These are phyloP conservation scores for Neophaeococcomyces aloes DNA, from an alignment of 2,329 filamentous ascomycete genomes.

Conservation along the genomic window DNA sequence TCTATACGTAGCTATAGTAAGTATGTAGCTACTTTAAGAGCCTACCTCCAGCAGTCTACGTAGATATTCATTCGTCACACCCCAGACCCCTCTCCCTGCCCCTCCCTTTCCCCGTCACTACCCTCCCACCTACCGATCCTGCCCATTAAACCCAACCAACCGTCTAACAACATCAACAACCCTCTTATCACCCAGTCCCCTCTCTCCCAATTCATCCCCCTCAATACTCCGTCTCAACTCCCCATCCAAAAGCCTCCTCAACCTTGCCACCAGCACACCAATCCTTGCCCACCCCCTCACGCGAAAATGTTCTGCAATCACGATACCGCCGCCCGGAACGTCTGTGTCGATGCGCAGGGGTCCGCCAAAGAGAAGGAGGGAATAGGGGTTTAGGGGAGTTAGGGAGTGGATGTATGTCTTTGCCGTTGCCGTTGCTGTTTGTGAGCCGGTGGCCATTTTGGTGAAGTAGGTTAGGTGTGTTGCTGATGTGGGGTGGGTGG, in stretches of 20 bases:
- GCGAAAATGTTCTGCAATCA: conserved; percentile 84
- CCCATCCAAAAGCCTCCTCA: conserved; percentile 78
- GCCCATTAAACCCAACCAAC: conserved; percentile 79
- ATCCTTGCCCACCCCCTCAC: conserved; percentile 90
- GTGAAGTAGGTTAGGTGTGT: conserved; percentile 82
- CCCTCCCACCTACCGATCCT: conserved; percentile 56
- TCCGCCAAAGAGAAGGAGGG: conserved; percentile 78
- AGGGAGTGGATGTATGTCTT: conserved; percentile 88
- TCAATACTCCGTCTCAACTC: conserved; percentile 69
- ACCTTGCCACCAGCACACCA: conserved; percentile 72
- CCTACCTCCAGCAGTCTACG: too few relatives aligned
- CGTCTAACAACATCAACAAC: conserved; percentile 68
- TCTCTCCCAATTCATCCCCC: conserved; percentile 61
- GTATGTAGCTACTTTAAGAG: too few relatives aligned
- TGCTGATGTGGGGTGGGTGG: conserved; percentile 59
- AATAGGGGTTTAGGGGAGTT: conserved; percentile 87
- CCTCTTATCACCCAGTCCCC: conserved; percentile 36
- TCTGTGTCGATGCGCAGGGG: conserved; percentile 71
- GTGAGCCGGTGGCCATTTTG: conserved; percentile 67
- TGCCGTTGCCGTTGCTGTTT: background rate
- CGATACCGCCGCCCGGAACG: conserved; percentile 57
- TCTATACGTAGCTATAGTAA: too few relatives aligned
- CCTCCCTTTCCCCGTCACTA: too few relatives aligned
- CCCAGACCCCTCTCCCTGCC: too few relatives aligned
- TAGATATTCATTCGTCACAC: too few relatives aligned